A percentile compares a stretch with the other conserved stretches of the same genome.
Evolutionary conservation across 164 flowering plant species (phyloP).

Genomic region (Macadamia tetraphylla): DNA sequence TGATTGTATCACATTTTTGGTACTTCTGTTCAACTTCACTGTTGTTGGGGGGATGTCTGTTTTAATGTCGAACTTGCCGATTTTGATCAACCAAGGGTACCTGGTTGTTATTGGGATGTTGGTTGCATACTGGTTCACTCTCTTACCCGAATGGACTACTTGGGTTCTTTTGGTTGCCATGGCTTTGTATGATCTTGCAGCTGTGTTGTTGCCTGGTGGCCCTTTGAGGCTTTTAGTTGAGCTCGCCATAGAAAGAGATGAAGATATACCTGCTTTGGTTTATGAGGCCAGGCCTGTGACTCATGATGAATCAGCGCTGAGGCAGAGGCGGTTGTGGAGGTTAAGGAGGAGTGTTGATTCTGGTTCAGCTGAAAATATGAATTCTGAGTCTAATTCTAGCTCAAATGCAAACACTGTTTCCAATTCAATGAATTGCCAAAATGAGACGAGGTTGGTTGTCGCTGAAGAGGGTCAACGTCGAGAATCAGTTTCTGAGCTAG

Average conservation of each 20-base stretch:
- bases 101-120: conserved; percentile 86
- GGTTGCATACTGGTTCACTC: conserved; percentile 94
- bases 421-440: conserved; percentile 12
- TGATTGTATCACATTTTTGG: conserved; percentile 58
- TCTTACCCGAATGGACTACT: conserved; percentile 97
- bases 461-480: conserved; percentile 38
- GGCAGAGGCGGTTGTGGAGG: conserved; percentile 69
- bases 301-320: conserved; percentile 19
- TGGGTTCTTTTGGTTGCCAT: conserved; percentile 86
- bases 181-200: conserved; percentile 97
- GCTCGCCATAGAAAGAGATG: conserved; percentile 91
- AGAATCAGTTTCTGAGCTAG: conserved; percentile 32
- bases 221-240: conserved; percentile 91
- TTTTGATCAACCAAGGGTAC: conserved; percentile 73
- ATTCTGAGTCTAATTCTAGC: conserved; percentile 11
- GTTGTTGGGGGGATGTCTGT: conserved; percentile 81
- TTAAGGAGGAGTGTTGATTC: conserved; percentile 27
- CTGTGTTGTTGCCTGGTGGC: conserved; percentile 95
- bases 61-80: conserved; percentile 68
- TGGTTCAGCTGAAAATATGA: conserved; percentile 16
- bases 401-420: conserved; percentile 8
- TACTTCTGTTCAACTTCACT: conserved; percentile 70
- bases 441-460: conserved; percentile 28
- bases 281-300: conserved; percentile 89
- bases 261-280: conserved; percentile 96